Conservation (phyloP, 306 rosid species). For the Quercus bicolor region DNA sequence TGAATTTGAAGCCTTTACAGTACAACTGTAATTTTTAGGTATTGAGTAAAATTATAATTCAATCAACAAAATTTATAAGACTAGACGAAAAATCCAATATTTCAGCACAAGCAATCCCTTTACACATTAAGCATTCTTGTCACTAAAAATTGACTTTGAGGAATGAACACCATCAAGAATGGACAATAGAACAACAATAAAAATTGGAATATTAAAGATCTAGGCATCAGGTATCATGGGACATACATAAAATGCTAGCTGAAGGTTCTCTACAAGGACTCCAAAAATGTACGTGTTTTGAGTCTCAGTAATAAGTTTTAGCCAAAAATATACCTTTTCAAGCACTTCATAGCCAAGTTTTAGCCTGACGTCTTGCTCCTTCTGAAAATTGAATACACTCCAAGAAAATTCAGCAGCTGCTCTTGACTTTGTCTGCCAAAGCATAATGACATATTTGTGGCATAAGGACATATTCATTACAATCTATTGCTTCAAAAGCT, state of each 20-base stretch:
- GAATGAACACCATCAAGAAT: background rate
- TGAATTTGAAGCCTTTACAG: background rate
- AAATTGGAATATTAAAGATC: background rate
- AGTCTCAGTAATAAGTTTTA: background rate
- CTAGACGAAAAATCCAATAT: background rate
- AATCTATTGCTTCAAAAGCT: background rate
- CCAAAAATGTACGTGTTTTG: background rate
- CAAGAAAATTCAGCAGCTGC: conserved; percentile 84
- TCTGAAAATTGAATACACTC: conserved; percentile 65
- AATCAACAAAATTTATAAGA: background rate
- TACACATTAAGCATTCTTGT: background rate
- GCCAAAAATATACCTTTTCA: conserved; percentile 43
- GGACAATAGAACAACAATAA: background rate
- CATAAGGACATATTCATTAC: background rate
- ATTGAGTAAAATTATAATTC: background rate
- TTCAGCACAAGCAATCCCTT: background rate
- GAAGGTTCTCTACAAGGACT: background rate
- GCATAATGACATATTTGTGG: background rate
- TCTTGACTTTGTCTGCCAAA: conserved; percentile 49
- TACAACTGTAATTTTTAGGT: background rate
- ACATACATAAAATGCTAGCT: background rate
- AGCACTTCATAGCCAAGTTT: conserved; percentile 74
- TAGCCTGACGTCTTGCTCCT: conserved; percentile 81
- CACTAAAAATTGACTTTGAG: background rate
- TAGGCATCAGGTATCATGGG: background rate